Evolutionary conservation across 495 filamentous ascomycete species (phyloP), one percentile per base, ranked within the genome.

Genomic region (Polyplosphaeria fusca): DNA sequence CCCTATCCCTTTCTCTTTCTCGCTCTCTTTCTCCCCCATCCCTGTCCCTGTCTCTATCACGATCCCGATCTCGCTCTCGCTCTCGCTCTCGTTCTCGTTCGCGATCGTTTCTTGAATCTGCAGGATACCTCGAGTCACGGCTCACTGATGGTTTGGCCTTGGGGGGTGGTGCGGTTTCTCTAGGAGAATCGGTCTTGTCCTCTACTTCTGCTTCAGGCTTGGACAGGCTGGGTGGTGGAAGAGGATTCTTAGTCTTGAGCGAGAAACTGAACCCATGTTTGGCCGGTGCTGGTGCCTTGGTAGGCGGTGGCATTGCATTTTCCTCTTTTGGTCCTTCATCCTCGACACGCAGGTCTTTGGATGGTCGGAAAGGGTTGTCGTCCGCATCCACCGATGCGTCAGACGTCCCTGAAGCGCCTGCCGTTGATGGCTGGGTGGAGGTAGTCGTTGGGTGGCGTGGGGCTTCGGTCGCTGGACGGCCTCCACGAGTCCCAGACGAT

Each of bases 181-280:
- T 61, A 14, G 41, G 20, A 28, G 47, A 16, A 25, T 12, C 19
- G 18, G 20, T 18, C 9, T 35, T 18, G 7, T 51, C 49, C 28
- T 47, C 23, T 5, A 14, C 11, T 2, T 18, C 32, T 47, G 47
- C 20, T 39, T 78, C 87, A 5, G 85, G 81, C 56, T 89, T 87
- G 3, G 87, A 78, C 7, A 75, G 64, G 5, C 76, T 67, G 20
- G 80, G 72, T 18, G 82, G 73, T n/a, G 75, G 68, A 4, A 77
- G 71, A 16, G 47, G 46, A 19, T 81, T 71, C 55, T 93, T 93
- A 0, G 82, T 74, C 67, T 93, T 94, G 70, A 95, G 85, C 12
- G 88, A 86, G 70, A 95, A 95, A 64, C 87, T 90, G 63, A 95
- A 89, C 68, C 90, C 92, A 32, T 83, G 77, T 80, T 64, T 78